Base-by-base conservation (phyloP, 23 red algal genomes). In the Gracilaria gracilis region DNA sequence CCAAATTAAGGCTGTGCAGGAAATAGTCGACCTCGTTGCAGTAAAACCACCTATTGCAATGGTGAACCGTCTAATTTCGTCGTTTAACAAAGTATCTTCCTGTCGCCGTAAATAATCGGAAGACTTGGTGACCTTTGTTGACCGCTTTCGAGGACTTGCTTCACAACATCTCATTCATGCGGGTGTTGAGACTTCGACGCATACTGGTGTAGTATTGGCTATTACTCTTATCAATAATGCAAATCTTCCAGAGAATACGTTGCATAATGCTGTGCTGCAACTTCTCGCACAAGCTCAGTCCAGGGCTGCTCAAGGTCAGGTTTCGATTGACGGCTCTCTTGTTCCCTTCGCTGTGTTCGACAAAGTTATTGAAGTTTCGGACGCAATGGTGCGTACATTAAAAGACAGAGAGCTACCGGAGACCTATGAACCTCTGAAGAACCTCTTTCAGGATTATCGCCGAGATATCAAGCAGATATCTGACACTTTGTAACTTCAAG, bases 241-340 rank as follows among this genome's bases (percentile, higher is more conserved):
- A n/a, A n/a, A n/a, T n/a, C n/a, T n/a, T n/a, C n/a, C n/a, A n/a
- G n/a, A n/a, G n/a, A n/a, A n/a, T n/a, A n/a, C n/a, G n/a, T n/a
- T n/a, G n/a, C n/a, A n/a, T n/a, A n/a, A n/a, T n/a, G n/a, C n/a
- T n/a, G n/a, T n/a, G n/a, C 1, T 81, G 39, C 36, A 81, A 21
- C 76, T 81, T 12, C 25, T 81, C 39, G 40, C 13, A 14, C 76
- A 55, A 21, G 76, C 47, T 49, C 47, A 81, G 46, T n/a, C 47
- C 21, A 34, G 0, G 24, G 76, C 47, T 49, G 25, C 35, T 27
- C 23, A 81, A 9, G 72, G 25, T 16, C 12, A 77, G 11, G 17
- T 77, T 9, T 8, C 24, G 7, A 23, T 77, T 77, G 34, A 77
- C 11, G 34, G 72, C 11, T 12, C 39, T 53, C 25, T 12, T 33